phyloP scores from a whole-genome alignment of 1,139 yeast species.

The Schwanniomyces etchellsii region DNA sequence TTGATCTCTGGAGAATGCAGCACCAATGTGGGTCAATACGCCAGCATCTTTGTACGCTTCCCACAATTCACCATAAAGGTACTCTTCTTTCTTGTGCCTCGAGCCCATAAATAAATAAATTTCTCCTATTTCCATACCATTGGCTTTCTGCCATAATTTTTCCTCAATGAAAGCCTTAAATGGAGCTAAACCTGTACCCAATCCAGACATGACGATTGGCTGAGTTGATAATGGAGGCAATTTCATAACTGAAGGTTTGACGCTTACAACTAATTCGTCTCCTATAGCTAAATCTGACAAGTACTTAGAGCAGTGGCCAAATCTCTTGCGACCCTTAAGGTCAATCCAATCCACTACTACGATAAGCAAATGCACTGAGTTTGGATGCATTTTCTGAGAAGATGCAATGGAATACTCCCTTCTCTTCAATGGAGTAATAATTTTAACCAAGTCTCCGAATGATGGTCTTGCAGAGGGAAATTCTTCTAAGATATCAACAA shows the following conservation, averaged over 20 bases:
- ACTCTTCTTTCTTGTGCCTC: conserved; percentile 93
- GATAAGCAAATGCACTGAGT: conserved; percentile 83
- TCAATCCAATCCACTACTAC: conserved; percentile 98
- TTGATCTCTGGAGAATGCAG: conserved; percentile 98
- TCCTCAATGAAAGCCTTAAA: conserved; percentile 97
- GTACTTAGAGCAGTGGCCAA: conserved; percentile 91
- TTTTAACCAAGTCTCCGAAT: conserved; percentile 62
- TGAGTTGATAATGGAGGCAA: conserved; percentile 81
- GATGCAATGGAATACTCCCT: conserved; percentile 99
- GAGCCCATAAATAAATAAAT: conserved; percentile 88
- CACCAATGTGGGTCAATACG: conserved; percentile 89
- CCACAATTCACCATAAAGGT: conserved; percentile 94
- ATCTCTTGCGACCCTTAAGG: conserved; percentile 77
- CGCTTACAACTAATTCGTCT: conserved; percentile 85
- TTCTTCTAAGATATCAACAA: conserved; percentile 75
- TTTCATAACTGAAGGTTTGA: conserved; percentile 96
- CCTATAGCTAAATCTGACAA: conserved; percentile 77
- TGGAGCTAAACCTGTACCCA: conserved; percentile 98
- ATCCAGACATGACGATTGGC: conserved; percentile 95
- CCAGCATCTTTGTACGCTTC: conserved; percentile 95
- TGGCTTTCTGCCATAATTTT: conserved; percentile 87
- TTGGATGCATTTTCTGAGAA: conserved; percentile 86
- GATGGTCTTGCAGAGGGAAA: conserved; percentile 81
- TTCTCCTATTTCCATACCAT: conserved; percentile 87
- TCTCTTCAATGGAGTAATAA: conserved; percentile 86